Evolutionary conservation across 1,284 basidiomycete species (phyloP).

Genomic region (Papiliotrema nemorosa): DNA sequence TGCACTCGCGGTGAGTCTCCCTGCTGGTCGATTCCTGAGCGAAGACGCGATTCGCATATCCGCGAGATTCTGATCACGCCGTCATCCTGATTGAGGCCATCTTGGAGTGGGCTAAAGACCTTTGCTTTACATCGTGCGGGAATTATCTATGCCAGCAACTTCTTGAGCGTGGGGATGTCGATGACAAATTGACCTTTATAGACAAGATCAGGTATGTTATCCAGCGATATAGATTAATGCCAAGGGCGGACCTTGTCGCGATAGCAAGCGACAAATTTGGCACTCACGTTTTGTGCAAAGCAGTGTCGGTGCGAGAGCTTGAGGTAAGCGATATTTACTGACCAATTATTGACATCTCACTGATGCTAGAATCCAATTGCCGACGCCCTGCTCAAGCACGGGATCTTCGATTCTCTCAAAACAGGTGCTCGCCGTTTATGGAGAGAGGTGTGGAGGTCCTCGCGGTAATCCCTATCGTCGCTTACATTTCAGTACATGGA

Average conservation of each 20-base stretch:
- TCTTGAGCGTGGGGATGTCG: constrained; percentile 31
- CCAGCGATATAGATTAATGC: not conserved
- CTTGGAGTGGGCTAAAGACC: constrained; percentile 34
- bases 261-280: constrained; percentile 47
- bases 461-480: constrained; percentile 8
- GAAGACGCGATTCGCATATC: constrained; percentile 16
- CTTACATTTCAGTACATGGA: constrained; percentile 33
- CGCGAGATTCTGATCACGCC: constrained; percentile 7
- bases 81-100: constrained; percentile 26
- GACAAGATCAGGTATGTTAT: constrained; percentile 31
- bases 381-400: constrained; percentile 33
- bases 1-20: constrained; percentile 1
- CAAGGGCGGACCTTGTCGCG: constrained; percentile 34
- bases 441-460: constrained; percentile 43
- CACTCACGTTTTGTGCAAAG: constrained; percentile 44
- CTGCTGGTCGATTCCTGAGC: not conserved
- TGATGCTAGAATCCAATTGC: constrained; percentile 24
- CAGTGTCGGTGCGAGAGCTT: constrained; percentile 36
- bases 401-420: constrained; percentile 41
- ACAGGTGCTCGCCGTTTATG: constrained; percentile 42
- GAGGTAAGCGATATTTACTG: constrained; percentile 22
- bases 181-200: constrained; percentile 39
- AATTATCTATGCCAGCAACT: constrained; percentile 47
- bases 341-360: too few species aligned
- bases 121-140: constrained; percentile 44